Evolutionary conservation across 2,329 filamentous ascomycete species (phyloP), one percentile per base, ranked within the genome.

Genomic region (Knufia petricola): DNA sequence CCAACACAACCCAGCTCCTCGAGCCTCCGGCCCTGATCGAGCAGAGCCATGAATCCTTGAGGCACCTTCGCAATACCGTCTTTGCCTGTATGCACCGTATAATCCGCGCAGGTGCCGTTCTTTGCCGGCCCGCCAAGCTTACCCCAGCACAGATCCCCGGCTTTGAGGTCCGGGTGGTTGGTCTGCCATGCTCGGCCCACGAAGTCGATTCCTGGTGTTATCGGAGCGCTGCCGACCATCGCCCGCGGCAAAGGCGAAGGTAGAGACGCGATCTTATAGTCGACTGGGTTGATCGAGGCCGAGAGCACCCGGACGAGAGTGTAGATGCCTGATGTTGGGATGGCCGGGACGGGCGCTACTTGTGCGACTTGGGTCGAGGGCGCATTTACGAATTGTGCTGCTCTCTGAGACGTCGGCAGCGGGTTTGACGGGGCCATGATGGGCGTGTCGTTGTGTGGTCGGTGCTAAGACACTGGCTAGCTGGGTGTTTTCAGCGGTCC

Each of bases 261-360:
- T 68, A 2, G 70, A 71, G 1, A 70, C 69, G 3, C 20, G 1
- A 76, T 54, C 62, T 84, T 84, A 69, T 79, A 76, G 68, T 84
- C 81, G 31, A 74, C 74, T 0, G 79, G 79, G 59, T 83, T 84
- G 54, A 82, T 59, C 21, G 73, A 65, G 26, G 70, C 68, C 50
- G 69, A 65, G 51, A 74, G 63, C 12, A 83, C 73, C 52, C 74
- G 65, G 42, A 82, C 64, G 13, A 82, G 68, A 37, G 81, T 59
- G 50, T 77, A 51, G 12, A 66, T 28, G 69, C 59, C 63, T 64
- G n/a, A 57, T 54, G 46, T 55, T 63, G 28, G 63, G 62, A 15
- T 31, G 32, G 23, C 10, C 12, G 74, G 70, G 10, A 68, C 58
- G 4, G 70, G 62, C 3, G 70, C 66, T 10, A 62, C 58, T 2